phyloP scores from a whole-genome alignment of 2,329 filamentous ascomycete genomes.

The Coleophoma crateriformis region DNA sequence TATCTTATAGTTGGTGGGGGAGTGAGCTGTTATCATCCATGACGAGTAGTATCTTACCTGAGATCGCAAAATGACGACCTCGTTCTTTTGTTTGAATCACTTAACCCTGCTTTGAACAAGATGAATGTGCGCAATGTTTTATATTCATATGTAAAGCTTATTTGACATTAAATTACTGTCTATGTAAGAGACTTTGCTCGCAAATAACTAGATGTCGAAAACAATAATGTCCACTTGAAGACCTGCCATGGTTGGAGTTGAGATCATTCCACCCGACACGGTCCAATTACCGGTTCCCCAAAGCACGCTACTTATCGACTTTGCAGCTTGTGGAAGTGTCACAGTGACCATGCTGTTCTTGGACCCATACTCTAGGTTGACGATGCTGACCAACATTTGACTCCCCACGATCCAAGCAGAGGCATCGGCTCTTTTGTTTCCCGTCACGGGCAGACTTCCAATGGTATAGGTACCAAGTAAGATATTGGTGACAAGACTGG shows the following conservation, averaged over 20 bases:
- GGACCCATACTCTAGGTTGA: conserved; percentile 25
- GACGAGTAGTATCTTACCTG: too few relatives aligned
- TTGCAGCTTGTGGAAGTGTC: background rate
- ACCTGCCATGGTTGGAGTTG: background rate
- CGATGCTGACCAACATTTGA: conserved; percentile 29
- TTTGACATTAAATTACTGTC: background rate
- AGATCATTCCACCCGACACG: background rate
- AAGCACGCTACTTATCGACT: background rate
- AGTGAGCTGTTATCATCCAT: too few relatives aligned
- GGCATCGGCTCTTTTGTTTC: conserved; percentile 25
- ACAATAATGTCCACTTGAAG: background rate
- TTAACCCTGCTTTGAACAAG: too few relatives aligned
- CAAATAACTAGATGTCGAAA: background rate
- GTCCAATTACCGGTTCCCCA: background rate
- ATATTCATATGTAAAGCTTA: background rate
- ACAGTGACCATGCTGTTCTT: background rate
- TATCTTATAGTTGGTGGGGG: too few relatives aligned
- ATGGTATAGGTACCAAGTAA: conserved; percentile 20
- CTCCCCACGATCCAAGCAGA: conserved; percentile 29
- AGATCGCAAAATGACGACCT: too few relatives aligned
- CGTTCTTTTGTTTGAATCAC: too few relatives aligned
- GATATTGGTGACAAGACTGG: conserved; percentile 24
- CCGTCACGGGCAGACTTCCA: background rate
- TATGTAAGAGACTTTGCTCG: background rate
- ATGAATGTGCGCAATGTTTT: too few relatives aligned